phyloP scores from a whole-genome alignment of 352 stramenopile genomes.

The Pilasporangium apinafurcum region DNA sequence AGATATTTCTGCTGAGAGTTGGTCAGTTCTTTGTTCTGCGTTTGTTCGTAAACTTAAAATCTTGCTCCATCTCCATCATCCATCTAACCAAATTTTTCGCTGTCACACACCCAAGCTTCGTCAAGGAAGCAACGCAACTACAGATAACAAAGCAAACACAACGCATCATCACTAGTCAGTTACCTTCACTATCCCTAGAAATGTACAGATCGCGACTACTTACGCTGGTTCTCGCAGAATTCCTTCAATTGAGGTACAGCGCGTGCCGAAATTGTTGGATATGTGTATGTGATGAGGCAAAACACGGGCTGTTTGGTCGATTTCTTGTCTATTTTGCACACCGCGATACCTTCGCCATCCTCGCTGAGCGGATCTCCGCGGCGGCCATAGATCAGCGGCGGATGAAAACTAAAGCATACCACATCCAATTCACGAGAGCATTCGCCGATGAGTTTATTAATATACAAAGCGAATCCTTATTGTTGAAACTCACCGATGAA shows the following conservation, averaged over 20 bases:
- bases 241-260: constrained; percentile 72
- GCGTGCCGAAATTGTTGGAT: constrained; percentile 71
- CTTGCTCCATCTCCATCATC: no score
- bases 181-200: no score
- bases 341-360: constrained; percentile 64
- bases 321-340: constrained; percentile 56
- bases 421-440: not conserved
- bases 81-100: no score
- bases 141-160: no score
- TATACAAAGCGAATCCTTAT: not conserved
- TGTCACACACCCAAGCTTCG: no score
- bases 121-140: no score
- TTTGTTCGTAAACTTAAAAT: no score
- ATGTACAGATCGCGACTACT: no score
- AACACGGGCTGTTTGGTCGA: constrained; percentile 30
- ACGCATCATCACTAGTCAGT: no score
- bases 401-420: constrained; percentile 46
- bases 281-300: constrained; percentile 78
- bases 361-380: constrained; percentile 53
- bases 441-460: not conserved
- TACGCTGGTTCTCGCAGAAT: constrained; percentile 59
- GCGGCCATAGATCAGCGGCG: constrained; percentile 69
- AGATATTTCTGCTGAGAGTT: no score
- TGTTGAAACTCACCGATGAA: constrained; percentile 48
- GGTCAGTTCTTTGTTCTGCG: no score